Evolutionary conservation across 106 monocot genomes (phyloP).

Genomic region (Amphibolis antarctica): DNA sequence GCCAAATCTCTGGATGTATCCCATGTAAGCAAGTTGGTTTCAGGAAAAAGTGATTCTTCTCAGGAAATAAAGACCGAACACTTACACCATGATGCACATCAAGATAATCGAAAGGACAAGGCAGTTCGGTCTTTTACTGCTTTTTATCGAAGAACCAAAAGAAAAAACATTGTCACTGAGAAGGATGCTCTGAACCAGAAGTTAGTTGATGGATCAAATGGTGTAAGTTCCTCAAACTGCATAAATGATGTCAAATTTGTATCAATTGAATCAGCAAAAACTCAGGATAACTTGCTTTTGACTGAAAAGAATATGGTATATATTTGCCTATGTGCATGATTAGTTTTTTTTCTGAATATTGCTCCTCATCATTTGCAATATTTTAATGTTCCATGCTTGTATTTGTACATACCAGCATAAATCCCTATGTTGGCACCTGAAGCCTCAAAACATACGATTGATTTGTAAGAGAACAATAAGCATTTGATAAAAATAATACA

Average conservation of each 20-base stretch:
- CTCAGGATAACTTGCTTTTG: not conserved
- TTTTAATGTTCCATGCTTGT: not conserved
- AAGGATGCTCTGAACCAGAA: not conserved
- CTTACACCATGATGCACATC: not conserved
- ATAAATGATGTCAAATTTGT: not conserved
- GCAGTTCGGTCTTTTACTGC: not conserved
- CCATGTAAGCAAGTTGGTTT: not conserved
- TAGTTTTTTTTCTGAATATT: not conserved
- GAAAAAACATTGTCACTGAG: not conserved
- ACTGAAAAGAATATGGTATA: not conserved
- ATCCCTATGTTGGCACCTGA: no score
- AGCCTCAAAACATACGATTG: no score
- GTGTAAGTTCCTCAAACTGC: not conserved
- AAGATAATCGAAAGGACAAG: slow-evolving; percentile 3
- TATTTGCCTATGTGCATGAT: not conserved
- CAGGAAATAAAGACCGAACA: not conserved
- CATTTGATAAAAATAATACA: no score
- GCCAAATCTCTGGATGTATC: not conserved
- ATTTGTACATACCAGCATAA: no score
- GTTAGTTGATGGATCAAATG: slow-evolving; percentile 2
- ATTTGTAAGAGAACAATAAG: no score
- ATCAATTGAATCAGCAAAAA: not conserved
- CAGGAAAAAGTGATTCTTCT: not conserved
- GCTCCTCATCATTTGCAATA: not conserved
- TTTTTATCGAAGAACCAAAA: slow-evolving; percentile 9